Evolutionary conservation across 352 stramenopile species (phyloP).

Genomic region (Phytophthora hybrid): DNA sequence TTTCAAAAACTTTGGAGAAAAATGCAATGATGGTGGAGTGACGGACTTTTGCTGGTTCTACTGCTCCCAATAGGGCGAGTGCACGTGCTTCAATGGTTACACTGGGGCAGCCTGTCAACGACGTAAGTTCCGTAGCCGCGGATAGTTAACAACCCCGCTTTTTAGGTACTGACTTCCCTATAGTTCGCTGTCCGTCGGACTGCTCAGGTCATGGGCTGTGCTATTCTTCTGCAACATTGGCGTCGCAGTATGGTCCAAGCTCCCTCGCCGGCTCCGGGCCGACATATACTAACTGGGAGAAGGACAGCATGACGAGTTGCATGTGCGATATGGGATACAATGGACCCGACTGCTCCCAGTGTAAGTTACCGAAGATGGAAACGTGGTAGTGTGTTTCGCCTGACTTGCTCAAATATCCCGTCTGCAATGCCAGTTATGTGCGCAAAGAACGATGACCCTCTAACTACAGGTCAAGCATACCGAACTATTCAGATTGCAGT

Average conservation of each 20-base stretch:
- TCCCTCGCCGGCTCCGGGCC: conserved; percentile 54
- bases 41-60: background rate
- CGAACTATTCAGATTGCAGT: conserved; percentile 69
- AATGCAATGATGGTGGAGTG: background rate
- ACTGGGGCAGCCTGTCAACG: conserved; percentile 69
- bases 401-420: background rate
- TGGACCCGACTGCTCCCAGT: conserved; percentile 84
- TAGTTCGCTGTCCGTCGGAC: conserved; percentile 65
- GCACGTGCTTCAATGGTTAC: conserved; percentile 63
- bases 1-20: too few species aligned
- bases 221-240: conserved; percentile 62
- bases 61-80: conserved; percentile 51
- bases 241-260: conserved; percentile 58
- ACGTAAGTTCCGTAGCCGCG: conserved; percentile 34
- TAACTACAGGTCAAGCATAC: conserved; percentile 75
- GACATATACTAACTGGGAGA: conserved; percentile 89
- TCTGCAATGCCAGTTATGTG: conserved; percentile 85
- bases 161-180: background rate
- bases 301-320: conserved; percentile 76
- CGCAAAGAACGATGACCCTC: conserved; percentile 87
- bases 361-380: conserved; percentile 39
- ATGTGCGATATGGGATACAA: conserved; percentile 87
- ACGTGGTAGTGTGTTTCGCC: background rate
- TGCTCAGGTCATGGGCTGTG: conserved; percentile 74
- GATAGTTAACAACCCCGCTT: too few species aligned